These are phyloP conservation scores for Komagataella pastoris DNA, from an alignment of 805 yeast species.

Conservation along the genomic window DNA sequence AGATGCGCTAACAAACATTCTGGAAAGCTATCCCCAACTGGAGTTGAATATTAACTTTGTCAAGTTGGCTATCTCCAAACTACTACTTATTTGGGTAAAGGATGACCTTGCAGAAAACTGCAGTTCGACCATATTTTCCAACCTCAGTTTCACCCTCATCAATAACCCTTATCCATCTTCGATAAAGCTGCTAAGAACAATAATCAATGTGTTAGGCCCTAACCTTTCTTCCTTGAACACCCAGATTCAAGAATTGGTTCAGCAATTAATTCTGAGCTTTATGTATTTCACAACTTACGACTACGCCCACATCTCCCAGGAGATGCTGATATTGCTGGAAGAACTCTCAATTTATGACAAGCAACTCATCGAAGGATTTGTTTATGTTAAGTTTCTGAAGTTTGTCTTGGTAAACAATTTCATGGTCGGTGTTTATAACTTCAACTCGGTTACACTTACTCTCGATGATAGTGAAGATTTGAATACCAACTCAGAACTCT, in stretches of 20 bases:
- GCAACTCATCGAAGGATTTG: conserved; percentile 14
- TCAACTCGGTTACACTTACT: conserved; percentile 11
- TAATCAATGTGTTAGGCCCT: conserved; percentile 49
- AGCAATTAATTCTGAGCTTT: conserved; percentile 22
- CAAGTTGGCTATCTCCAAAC: conserved; percentile 24
- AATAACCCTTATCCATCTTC: conserved; percentile 28
- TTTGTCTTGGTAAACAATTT: conserved; percentile 19
- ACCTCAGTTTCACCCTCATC: conserved; percentile 29
- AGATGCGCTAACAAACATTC: conserved; percentile 38
- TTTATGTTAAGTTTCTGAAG: conserved; percentile 18
- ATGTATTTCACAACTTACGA: conserved; percentile 19
- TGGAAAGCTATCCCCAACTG: conserved; percentile 34
- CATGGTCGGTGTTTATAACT: conserved; percentile 16
- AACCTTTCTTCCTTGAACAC: conserved; percentile 22
- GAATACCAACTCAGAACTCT: conserved; percentile 13
- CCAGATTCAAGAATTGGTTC: conserved; percentile 17
- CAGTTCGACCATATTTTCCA: conserved; percentile 28
- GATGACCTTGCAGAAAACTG: conserved; percentile 39
- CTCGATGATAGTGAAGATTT: conserved; percentile 10
- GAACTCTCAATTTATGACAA: conserved; percentile 35
- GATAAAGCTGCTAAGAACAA: conserved; percentile 26
- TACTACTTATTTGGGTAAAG: conserved; percentile 24
- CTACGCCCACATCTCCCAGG: conserved; percentile 20
- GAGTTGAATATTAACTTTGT: conserved; percentile 19
- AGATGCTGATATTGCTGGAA: conserved; percentile 27